Percentiles rank a stretch among this genome's conserved stretches.
These are phyloP conservation scores for Besnoitia besnoiti DNA, from an alignment of 169 alveolate species.

Conservation along the genomic window DNA sequence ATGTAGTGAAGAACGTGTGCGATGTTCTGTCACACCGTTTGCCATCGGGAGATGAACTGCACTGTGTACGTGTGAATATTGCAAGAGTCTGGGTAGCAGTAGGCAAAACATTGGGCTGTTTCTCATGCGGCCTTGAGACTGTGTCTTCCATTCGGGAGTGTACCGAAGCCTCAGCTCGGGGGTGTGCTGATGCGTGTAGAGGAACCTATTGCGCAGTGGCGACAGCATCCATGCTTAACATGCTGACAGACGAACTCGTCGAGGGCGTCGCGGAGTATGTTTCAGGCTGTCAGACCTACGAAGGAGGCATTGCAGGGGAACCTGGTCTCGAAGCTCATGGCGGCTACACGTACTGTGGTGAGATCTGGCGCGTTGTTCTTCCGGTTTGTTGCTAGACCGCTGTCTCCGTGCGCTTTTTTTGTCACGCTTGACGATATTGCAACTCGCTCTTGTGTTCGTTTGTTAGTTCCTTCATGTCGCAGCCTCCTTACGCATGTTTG, in stretches of 20 bases:
- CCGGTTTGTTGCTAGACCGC: background rate
- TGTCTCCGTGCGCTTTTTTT: background rate
- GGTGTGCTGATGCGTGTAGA: constrained; percentile 58
- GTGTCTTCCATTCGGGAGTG: no score
- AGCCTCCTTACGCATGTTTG: background rate
- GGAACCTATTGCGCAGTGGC: constrained; percentile 88
- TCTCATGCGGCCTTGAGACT: no score
- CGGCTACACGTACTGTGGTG: constrained; percentile 93
- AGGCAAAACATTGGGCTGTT: no score
- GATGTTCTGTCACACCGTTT: no score
- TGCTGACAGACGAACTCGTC: constrained; percentile 83
- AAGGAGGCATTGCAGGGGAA: constrained; percentile 94
- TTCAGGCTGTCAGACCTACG: constrained; percentile 88
- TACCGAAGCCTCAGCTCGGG: no score
- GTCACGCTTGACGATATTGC: background rate
- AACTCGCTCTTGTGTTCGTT: background rate
- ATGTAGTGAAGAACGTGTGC: no score
- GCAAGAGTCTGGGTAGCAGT: no score
- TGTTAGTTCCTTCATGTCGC: no score
- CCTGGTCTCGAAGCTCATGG: constrained; percentile 95
- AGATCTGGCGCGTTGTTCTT: background rate
- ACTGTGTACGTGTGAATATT: no score
- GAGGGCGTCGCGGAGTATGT: constrained; percentile 64
- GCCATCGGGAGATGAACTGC: no score
- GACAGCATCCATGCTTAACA: constrained; percentile 84